Evolutionary conservation across 176 grass and related monocot genomes (phyloP), one percentile per base, ranked within the genome.

Genomic region (Carex pumila): DNA sequence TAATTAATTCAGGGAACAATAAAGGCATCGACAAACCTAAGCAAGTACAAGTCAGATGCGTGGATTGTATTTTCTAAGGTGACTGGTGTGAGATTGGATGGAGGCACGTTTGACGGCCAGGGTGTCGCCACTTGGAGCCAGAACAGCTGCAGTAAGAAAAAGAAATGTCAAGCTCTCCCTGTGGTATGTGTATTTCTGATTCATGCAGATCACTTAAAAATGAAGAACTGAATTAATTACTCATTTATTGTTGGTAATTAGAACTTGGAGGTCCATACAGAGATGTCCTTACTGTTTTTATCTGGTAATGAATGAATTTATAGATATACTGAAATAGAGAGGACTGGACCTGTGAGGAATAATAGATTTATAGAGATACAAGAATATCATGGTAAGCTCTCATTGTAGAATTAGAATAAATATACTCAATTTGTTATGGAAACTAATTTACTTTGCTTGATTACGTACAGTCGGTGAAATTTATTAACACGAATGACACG

Each of bases 121-220:
- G 94, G 94, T 18, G 84, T 88, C 56, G 45, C 54, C 10, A 85
- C 91, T 22, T 97, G 94, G 94, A 84, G 84, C 5, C 85, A 76
- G 53, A 94, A 94, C 88, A 87, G 84, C 45, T 97, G 94, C 79
- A 86, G 86, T 18, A 65, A 81, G 19, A 19, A 45, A 3, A 97
- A 90, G 82, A 62, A 94, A 25, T 94, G 94, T 91, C 93, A 89
- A 71, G 85, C 91, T 55, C 91, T 97, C 7, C 91, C 94, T 5
- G 89, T 88, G 3, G 94, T 97, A 83, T 87, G 76, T 82, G 13
- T 29, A 14, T 64, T 12, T 62, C 17, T 34, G 32, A n/a, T 64
- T 25, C 36, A 64, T 12, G 4, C 3, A 50, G 50, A 25, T 25
- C 25, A 34, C 17, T 11, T n/a, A n/a, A n/a, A 25, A 68, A 17